Conservation (phyloP, 768 basidiomycete species). For the Mycena vulgaris region DNA sequence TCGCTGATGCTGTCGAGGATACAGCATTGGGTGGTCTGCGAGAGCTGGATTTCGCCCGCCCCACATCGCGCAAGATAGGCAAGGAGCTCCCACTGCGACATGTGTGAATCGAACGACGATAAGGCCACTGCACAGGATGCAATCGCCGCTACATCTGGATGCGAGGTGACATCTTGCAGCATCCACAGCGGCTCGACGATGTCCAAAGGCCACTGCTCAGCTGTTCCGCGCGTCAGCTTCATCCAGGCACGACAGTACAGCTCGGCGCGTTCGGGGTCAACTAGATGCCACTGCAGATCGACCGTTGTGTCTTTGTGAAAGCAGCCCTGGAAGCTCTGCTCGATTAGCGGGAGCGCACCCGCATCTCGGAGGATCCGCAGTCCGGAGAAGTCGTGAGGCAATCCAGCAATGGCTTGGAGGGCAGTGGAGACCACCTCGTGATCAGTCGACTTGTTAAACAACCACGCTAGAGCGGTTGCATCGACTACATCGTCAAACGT, state of each 20-base stretch:
- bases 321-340: constrained; percentile 54
- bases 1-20: constrained; percentile 59
- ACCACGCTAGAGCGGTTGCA: constrained; percentile 55
- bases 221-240: constrained; percentile 53
- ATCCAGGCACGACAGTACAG: constrained; percentile 61
- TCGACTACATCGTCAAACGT: constrained; percentile 53
- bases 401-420: constrained; percentile 55
- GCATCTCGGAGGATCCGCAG: constrained; percentile 55
- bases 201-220: constrained; percentile 53
- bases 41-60: constrained; percentile 50
- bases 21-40: constrained; percentile 51
- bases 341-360: constrained; percentile 50
- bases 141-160: constrained; percentile 52
- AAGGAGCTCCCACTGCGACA: constrained; percentile 54
- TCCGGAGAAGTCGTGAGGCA: constrained; percentile 57
- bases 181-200: constrained; percentile 53
- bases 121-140: constrained; percentile 56
- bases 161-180: constrained; percentile 47
- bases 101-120: constrained; percentile 52
- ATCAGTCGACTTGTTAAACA: constrained; percentile 53
- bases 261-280: constrained; percentile 52
- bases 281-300: constrained; percentile 54
- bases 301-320: constrained; percentile 57
- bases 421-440: constrained; percentile 49
- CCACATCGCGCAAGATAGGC: constrained; percentile 49